phyloP scores from a whole-genome alignment of 805 yeast genomes.

The Candida mattraensis region DNA sequence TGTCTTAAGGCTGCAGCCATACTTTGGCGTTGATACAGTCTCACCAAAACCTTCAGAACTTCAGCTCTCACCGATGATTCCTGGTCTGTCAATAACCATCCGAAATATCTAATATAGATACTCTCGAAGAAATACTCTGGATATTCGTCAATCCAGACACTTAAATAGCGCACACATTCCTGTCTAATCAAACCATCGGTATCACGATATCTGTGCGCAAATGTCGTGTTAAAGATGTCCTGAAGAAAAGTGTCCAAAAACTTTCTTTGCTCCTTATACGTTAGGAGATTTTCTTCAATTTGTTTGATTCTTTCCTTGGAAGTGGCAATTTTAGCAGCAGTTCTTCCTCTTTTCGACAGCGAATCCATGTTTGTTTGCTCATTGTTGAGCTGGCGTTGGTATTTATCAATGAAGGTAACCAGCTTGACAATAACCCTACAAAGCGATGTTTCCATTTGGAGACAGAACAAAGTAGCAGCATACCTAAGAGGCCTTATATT shows the following conservation, averaged over 20 bases:
- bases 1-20: conserved; percentile 68
- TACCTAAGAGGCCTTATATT: conserved; percentile 70
- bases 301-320: conserved; percentile 45
- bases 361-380: conserved; percentile 26
- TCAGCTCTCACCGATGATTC: conserved; percentile 60
- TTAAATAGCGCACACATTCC: conserved; percentile 62
- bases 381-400: conserved; percentile 42
- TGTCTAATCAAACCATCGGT: conserved; percentile 69
- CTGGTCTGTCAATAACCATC: conserved; percentile 82
- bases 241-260: conserved; percentile 55
- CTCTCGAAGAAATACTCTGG: conserved; percentile 75
- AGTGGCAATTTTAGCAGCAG: conserved; percentile 31
- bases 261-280: conserved; percentile 48
- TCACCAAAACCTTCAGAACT: conserved; percentile 55
- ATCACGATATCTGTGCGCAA: conserved; percentile 79
- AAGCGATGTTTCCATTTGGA: conserved; percentile 59
- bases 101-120: conserved; percentile 70
- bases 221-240: conserved; percentile 66
- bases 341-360: conserved; percentile 33
- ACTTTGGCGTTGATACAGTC: conserved; percentile 42
- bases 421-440: conserved; percentile 47
- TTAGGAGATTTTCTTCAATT: conserved; percentile 42
- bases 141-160: conserved; percentile 67
- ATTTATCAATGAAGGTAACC: conserved; percentile 39
- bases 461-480: conserved; percentile 58